A percentile compares a stretch with the other conserved stretches of the same genome.
Evolutionary conservation across 805 yeast species (phyloP).

Genomic region (Candida awuae): DNA sequence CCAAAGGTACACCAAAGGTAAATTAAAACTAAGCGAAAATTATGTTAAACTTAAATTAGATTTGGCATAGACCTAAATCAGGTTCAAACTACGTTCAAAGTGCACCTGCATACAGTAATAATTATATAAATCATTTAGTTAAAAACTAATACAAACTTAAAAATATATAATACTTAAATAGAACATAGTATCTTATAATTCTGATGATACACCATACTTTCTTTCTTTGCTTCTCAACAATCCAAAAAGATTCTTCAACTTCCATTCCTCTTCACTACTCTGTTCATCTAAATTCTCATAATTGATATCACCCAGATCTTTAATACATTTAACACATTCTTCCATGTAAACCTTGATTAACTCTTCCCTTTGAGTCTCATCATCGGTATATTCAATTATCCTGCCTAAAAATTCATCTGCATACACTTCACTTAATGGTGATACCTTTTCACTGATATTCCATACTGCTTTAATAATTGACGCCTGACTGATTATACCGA

Average conservation of each 20-base stretch:
- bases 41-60: no score
- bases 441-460: conserved; percentile 17
- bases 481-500: conserved; percentile 31
- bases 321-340: conserved; percentile 1
- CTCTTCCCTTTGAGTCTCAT: conserved; percentile 12
- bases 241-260: conserved; percentile 7
- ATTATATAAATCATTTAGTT: no score
- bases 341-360: conserved; percentile 17
- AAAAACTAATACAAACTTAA: no score
- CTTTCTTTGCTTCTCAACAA: conserved; percentile 7
- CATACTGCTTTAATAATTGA: conserved; percentile 37
- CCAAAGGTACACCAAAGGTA: no score
- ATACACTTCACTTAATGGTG: conserved; percentile 35
- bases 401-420: conserved; percentile 34
- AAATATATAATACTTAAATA: no score
- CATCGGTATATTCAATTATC: conserved; percentile 16
- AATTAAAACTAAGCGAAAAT: no score
- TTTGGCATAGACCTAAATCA: no score
- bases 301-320: not conserved
- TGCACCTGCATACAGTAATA: no score
- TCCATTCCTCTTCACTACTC: conserved; percentile 12
- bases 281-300: conserved; percentile 2
- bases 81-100: no score
- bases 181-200: no score
- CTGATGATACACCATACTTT: conserved; percentile 1